Percentiles rank a stretch among this genome's conserved stretches.
These are phyloP conservation scores for Curvularia sp. DNA, from an alignment of 2,329 filamentous ascomycete genomes.

Conservation along the genomic window DNA sequence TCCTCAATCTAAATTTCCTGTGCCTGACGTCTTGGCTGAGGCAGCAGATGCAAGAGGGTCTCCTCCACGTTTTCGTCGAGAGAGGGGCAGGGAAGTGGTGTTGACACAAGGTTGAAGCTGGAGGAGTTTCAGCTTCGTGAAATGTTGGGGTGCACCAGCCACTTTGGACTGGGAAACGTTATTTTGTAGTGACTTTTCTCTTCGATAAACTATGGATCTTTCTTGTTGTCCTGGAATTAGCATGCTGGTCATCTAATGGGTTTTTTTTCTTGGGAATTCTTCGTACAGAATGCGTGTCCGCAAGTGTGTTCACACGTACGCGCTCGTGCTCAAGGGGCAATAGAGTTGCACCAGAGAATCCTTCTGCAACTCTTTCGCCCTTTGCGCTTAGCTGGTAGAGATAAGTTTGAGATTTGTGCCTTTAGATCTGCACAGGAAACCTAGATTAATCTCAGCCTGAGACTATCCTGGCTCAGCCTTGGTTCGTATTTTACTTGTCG, in stretches of 20 bases:
- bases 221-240: not conserved
- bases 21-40: slow-evolving; percentile 24
- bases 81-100: slow-evolving; percentile 2
- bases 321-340: not conserved
- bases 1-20: not conserved
- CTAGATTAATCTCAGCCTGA: slow-evolving; percentile 8
- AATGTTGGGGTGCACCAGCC: not conserved
- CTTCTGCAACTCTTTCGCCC: not conserved
- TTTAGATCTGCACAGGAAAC: slow-evolving; percentile 8
- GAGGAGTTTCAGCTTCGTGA: slow-evolving; percentile 17
- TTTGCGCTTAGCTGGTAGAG: not conserved
- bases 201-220: not conserved
- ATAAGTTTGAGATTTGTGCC: slow-evolving; percentile 4
- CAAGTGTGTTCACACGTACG: not conserved
- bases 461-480: slow-evolving; percentile 4
- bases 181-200: not conserved
- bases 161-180: not conserved
- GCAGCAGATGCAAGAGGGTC: slow-evolving; percentile 27
- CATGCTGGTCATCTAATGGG: not conserved
- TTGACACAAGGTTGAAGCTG: slow-evolving; percentile 17
- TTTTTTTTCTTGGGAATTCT: not conserved
- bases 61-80: slow-evolving; percentile 11
- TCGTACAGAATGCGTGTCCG: not conserved
- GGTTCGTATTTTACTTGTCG: slow-evolving; percentile 17
- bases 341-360: not conserved